phyloP scores from a whole-genome alignment of 2,329 filamentous ascomycete species.

The Fusarium buharicum region DNA sequence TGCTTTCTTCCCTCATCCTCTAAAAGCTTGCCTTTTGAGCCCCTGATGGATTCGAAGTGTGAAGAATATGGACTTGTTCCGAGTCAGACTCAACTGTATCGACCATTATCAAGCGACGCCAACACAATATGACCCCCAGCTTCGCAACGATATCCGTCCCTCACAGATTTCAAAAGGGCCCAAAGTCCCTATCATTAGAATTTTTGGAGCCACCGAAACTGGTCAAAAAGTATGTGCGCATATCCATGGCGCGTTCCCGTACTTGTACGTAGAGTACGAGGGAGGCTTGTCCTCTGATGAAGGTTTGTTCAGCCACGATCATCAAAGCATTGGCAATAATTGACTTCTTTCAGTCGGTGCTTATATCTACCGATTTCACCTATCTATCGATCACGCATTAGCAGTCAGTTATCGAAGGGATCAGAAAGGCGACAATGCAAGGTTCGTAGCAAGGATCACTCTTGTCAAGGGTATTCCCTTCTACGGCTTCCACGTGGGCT shows the following conservation, averaged over 20 bases:
- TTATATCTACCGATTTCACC: constrained; percentile 81
- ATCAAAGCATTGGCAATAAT: neutral
- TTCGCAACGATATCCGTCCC: constrained; percentile 72
- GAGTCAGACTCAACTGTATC: constrained; percentile 92
- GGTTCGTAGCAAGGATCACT: constrained; percentile 89
- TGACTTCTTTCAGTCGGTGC: constrained; percentile 66
- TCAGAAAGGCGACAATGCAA: constrained; percentile 71
- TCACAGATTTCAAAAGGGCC: constrained; percentile 71
- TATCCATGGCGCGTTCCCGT: constrained; percentile 94
- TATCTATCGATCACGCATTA: constrained; percentile 90
- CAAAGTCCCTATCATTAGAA: constrained; percentile 84
- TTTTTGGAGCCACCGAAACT: constrained; percentile 93
- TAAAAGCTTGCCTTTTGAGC: neutral
- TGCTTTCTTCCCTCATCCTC: neutral
- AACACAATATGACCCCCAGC: constrained; percentile 81
- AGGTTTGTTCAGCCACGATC: constrained; percentile 61
- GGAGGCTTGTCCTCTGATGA: constrained; percentile 73
- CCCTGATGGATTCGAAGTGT: constrained; percentile 34
- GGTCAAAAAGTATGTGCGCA: constrained; percentile 97
- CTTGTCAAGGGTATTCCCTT: constrained; percentile 94
- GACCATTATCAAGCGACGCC: constrained; percentile 90
- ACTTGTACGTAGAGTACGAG: constrained; percentile 89
- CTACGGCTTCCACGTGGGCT: constrained; percentile 95
- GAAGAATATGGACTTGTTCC: constrained; percentile 72
- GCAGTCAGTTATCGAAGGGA: constrained; percentile 86